Evolutionary conservation across 805 yeast species (phyloP), one percentile per base, ranked within the genome.

Genomic region (Metschnikowia orientalis): DNA sequence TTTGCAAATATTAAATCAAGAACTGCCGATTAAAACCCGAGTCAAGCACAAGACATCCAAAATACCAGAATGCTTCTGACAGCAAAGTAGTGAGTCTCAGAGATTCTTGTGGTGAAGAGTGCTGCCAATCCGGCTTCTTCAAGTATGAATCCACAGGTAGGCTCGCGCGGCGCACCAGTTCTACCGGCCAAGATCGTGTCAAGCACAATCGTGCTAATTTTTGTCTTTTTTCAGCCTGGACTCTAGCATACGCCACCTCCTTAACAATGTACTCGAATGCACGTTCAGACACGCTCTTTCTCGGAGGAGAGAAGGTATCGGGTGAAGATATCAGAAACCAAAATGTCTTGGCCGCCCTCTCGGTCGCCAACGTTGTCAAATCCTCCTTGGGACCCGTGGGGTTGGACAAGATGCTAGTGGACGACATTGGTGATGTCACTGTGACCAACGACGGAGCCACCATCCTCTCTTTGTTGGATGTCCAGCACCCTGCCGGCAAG

Each of bases 361-460:
- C 88, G 2, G 85, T 82, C 28, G 86, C 92, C 46, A 83, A 83
- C 52, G 88, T 69, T 27, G 89, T 84, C 42, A 89, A 89, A 59
- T 81, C 96, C 9, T 89, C 97, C 1, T 68, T 92, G 37, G 99
- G 99, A 4, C 99, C 99, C 6, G 97, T 92, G 21, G 99, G 99
- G 17, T 71, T 92, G 33, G 99, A 92, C 66, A 92, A 92, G 67
- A 92, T 92, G 96, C 73, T 92, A 29, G 99, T 92, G 23, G 99
- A 92, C 61, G 98, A 92, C 54, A 94, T 92, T 62, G 98, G 98
- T 44, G 98, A 94, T 63, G 97, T 92, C 28, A 89, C 96, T 5
- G 97, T 92, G 31, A 92, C 99, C 28, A 92, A 92, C 62, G 99
- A 92, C 61, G 99, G 99, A 46, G 98, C 99, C 39, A 92, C 98